These are phyloP conservation scores for Aspergillus luchuensis DNA, from an alignment of 2,329 filamentous ascomycete species.

Conservation along the genomic window DNA sequence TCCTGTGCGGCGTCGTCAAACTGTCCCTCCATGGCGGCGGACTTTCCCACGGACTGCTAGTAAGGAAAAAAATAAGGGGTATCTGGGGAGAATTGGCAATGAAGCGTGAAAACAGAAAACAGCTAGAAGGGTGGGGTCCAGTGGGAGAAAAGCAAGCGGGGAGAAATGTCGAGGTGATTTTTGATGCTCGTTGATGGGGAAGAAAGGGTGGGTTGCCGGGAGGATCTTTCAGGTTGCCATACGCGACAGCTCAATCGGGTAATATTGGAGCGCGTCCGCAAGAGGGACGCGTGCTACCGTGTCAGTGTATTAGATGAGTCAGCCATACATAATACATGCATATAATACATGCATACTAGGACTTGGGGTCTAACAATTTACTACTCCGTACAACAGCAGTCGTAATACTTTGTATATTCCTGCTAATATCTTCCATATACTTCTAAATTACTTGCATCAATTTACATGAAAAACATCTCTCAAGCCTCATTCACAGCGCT, in stretches of 20 bases:
- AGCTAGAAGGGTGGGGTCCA: constrained; percentile 16
- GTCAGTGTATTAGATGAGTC: constrained; percentile 24
- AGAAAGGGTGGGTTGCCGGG: constrained; percentile 24
- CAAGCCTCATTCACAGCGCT: too few species aligned
- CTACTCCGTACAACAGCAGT: too few species aligned
- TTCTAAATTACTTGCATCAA: too few species aligned
- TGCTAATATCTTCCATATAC: too few species aligned
- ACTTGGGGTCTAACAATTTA: too few species aligned
- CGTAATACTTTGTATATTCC: background rate
- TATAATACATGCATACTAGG: too few species aligned
- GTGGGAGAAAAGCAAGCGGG: background rate
- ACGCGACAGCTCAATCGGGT: constrained; percentile 35
- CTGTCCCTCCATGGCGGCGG: constrained; percentile 65
- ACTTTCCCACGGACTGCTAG: constrained; percentile 17
- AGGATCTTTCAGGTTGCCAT: constrained; percentile 24
- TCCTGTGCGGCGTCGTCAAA: constrained; percentile 82
- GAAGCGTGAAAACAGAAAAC: background rate
- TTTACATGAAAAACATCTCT: too few species aligned
- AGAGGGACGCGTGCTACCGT: constrained; percentile 12
- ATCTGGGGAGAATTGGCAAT: constrained; percentile 9
- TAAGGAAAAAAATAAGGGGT: background rate
- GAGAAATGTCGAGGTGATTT: constrained; percentile 18
- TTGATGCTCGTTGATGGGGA: constrained; percentile 11
- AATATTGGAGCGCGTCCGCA: constrained; percentile 37
- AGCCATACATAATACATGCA: background rate